These are phyloP conservation scores for Oryza nivara DNA, from an alignment of 176 grass and related monocot genomes.

Conservation along the genomic window DNA sequence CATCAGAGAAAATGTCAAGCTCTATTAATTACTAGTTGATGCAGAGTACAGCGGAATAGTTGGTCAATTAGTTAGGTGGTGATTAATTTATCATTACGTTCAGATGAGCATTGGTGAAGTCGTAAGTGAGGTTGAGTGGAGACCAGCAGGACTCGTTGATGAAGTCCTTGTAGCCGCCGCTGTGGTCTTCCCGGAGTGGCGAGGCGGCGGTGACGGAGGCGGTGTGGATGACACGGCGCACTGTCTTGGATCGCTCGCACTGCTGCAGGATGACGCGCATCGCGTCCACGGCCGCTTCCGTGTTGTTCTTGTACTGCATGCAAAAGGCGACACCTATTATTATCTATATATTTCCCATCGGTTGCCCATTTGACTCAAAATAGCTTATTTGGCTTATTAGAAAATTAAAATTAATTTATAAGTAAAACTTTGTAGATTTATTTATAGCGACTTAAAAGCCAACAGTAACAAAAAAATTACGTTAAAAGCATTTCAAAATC, in stretches of 20 bases:
- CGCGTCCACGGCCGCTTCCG: slow-evolving; percentile 51
- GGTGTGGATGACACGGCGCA: slow-evolving; percentile 71
- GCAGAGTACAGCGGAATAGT: background rate
- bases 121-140: slow-evolving; percentile 50
- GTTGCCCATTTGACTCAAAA: too few relatives aligned
- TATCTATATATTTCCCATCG: too few relatives aligned
- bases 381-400: too few relatives aligned
- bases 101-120: slow-evolving; percentile 21
- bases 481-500: too few relatives aligned
- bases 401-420: too few relatives aligned
- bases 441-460: too few relatives aligned
- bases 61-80: background rate
- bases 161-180: slow-evolving; percentile 26
- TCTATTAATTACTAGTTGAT: too few relatives aligned
- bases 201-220: slow-evolving; percentile 60
- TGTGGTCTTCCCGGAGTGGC: slow-evolving; percentile 50
- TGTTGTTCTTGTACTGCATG: slow-evolving; percentile 57
- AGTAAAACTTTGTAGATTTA: too few relatives aligned
- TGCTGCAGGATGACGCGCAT: slow-evolving; percentile 52
- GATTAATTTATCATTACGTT: slow-evolving; percentile 38
- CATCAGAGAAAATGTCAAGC: background rate
- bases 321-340: background rate
- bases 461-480: too few relatives aligned
- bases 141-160: slow-evolving; percentile 69
- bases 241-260: slow-evolving; percentile 59